Evolutionary conservation across 2,329 filamentous ascomycete genomes (phyloP).

Genomic region (Mycosphaerella sp.): DNA sequence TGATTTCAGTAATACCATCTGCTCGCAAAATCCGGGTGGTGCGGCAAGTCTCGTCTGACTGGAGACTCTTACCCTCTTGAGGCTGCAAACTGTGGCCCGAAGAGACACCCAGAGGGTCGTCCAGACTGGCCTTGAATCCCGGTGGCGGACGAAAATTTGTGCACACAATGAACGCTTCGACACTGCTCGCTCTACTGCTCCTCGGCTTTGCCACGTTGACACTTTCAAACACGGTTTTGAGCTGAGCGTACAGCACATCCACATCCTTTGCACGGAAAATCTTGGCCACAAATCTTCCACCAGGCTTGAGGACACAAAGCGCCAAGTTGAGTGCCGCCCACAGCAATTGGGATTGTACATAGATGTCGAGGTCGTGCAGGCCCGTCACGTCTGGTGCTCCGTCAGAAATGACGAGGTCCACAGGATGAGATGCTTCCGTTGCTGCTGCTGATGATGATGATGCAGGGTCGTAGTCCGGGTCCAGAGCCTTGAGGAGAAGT

Average conservation of each 20-base stretch:
- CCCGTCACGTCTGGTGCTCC: constrained; percentile 96
- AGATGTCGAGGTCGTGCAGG: constrained; percentile 94
- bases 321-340: constrained; percentile 92
- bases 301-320: constrained; percentile 82
- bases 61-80: background rate
- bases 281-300: constrained; percentile 95
- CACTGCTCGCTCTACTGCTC: constrained; percentile 89
- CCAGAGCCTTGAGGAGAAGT: constrained; percentile 75
- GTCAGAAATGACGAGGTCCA: constrained; percentile 91
- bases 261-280: constrained; percentile 94
- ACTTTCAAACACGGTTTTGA: constrained; percentile 80
- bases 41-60: constrained; percentile 1
- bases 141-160: constrained; percentile 76
- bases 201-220: constrained; percentile 91
- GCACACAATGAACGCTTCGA: constrained; percentile 96
- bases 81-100: background rate
- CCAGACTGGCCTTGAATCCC: constrained; percentile 68
- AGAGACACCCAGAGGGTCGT: constrained; percentile 62
- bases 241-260: constrained; percentile 88
- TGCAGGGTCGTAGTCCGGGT: constrained; percentile 51
- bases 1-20: constrained; percentile 45
- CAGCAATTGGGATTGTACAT: constrained; percentile 91
- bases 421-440: constrained; percentile 58
- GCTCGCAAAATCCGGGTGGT: constrained; percentile 33
- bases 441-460: constrained; percentile 29